phyloP scores from a whole-genome alignment of 306 rosid genomes.

The Luffa acutangula region DNA sequence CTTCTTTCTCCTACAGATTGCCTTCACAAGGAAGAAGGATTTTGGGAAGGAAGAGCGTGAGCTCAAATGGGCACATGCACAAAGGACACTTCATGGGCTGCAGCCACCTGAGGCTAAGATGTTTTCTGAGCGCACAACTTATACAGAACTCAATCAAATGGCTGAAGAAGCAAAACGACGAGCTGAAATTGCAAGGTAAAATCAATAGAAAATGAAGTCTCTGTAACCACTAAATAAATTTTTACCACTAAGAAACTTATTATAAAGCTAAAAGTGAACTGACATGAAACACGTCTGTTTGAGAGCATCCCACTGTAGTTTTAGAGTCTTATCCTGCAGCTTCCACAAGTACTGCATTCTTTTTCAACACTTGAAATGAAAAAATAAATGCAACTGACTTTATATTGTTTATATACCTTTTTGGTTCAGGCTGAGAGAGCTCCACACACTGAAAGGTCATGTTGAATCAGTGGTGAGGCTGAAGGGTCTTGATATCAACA shows the following conservation, averaged over 20 bases:
- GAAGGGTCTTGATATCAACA: slow-evolving; percentile 58
- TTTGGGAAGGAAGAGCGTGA: slow-evolving; percentile 80
- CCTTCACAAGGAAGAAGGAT: slow-evolving; percentile 69
- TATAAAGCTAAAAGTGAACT: background rate
- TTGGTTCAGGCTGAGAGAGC: slow-evolving; percentile 51
- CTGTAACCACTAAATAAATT: background rate
- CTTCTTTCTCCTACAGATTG: slow-evolving; percentile 35
- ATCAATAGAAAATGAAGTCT: background rate
- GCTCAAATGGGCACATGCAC: slow-evolving; percentile 76
- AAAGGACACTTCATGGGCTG: slow-evolving; percentile 79
- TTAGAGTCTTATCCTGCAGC: background rate
- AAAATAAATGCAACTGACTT: background rate
- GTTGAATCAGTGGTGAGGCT: slow-evolving; percentile 69
- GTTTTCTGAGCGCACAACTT: slow-evolving; percentile 36
- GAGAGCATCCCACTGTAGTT: background rate
- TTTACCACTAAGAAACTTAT: background rate
- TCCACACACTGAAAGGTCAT: slow-evolving; percentile 58
- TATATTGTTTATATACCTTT: background rate
- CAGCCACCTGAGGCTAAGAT: slow-evolving; percentile 63
- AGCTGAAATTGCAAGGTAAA: slow-evolving; percentile 79
- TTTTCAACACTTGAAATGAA: background rate
- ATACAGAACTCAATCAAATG: slow-evolving; percentile 62
- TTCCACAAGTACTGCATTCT: background rate
- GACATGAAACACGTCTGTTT: background rate
- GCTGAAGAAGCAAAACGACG: slow-evolving; percentile 80